Evolutionary conservation across 176 grass and related monocot species (phyloP), one percentile per base, ranked within the genome.

Genomic region (Juncus effusus): DNA sequence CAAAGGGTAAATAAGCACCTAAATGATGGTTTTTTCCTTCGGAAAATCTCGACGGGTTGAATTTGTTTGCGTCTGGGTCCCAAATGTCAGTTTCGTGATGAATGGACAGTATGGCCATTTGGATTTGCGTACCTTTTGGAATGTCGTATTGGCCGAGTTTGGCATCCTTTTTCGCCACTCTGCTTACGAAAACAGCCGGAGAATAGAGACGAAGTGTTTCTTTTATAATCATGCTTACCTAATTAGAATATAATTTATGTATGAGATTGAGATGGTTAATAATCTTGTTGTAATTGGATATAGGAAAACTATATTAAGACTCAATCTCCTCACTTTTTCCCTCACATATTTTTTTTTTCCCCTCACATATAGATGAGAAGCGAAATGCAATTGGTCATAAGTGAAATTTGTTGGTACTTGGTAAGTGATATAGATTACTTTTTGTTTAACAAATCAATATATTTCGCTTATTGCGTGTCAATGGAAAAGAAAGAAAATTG

Each of bases 211-310:
- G 79, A 36, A 91, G 83, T 36, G 83, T 81, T 70, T 91, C 88
- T 70, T 91, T 91, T 47, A 84, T 51, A 61, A 91, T 81, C 80
- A 87, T 91, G 61, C 51, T 81, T 40, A 91, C 70, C 88, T 87
- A 9, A 6, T 6, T 47, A 9, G 44, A 19, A 58, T 2, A 10
- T 44, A 49, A 56, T 13, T 11, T 38, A 71, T 55, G 19, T 28
- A 28, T 28, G 19, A 28, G 19, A 28, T 28, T 28, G 19, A 28
- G 19, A 28, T 28, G 19, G 19, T 28, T 28, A 28, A 28, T 28
- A 28, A 28, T 28, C 19, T 28, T 28, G 19, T 28, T 28, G 19
- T 28, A 28, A 28, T 28, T 28, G 19, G 19, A 28, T 28, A 28
- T 28, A 28, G 19, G 19, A 28, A 28, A 28, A 28, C 19, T 28